Evolutionary conservation across 495 filamentous ascomycete genomes (phyloP), one percentile per base, ranked within the genome.

Genomic region (Tetracladium marchalianum): DNA sequence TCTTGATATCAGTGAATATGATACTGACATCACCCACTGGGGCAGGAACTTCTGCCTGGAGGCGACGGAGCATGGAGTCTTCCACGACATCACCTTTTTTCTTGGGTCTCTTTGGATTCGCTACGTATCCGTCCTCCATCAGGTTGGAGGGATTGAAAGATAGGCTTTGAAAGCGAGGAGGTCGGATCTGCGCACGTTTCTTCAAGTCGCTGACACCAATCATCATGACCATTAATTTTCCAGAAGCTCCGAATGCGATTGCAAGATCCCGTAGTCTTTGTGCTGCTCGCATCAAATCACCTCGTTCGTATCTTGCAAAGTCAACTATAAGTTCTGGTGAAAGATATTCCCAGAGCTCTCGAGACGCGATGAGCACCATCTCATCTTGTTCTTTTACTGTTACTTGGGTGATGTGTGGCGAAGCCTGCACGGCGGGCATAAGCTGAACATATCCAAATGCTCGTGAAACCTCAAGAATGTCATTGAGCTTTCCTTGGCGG

Each of bases 1-100:
- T 94, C 65, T 99, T 99, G 74, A 99, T 99, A 69, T 99, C 92
- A 0, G 92, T 99, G 62, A 99, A 99, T 36, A 95, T 87, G 56
- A 99, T 87, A 35, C 86, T 84, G 50, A 96, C 73, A 48, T 94
- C 84, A 12, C 92, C 90, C 4, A 77, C 83, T 1, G 92, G 92
- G 18, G 92, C 86, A 53, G 88, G 85, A 27, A 97, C 87, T 61
- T 92, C 88, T 33, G 79, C 76, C 48, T 93, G 86, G 37, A 97
- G 84, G 18, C 93, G 78, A 35, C 80, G 78, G 22, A 95, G 70
- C 33, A 81, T 81, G 32, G 88, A 94, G 60, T 96, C 89, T 39
- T 76, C 72, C 57, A 83, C 73, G 58, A 73, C 72, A 48, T 90
- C 87, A 37, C 75, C 75, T 60, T 73, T 76, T 61, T 84, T 82